Evolutionary conservation across 345 rosid genomes (phyloP).

Genomic region (Populus alba): DNA sequence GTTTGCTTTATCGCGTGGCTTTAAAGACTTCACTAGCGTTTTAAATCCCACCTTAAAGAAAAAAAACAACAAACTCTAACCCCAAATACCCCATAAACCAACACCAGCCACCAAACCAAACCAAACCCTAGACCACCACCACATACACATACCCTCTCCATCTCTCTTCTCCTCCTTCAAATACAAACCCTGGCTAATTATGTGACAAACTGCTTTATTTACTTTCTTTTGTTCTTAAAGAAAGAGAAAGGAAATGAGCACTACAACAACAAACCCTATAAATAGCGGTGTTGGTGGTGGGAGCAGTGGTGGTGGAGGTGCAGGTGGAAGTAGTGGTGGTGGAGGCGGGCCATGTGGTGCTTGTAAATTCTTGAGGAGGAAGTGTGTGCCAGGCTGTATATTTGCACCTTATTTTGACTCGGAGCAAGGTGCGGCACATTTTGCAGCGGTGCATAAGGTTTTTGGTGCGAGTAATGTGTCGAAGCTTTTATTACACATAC

Average conservation of each 20-base stretch:
- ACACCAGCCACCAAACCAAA: slow-evolving; percentile 17
- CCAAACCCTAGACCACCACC: slow-evolving; percentile 41
- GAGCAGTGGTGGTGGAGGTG: slow-evolving; percentile 27
- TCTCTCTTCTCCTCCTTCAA: background rate
- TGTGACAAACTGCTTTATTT: background rate
- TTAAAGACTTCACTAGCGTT: slow-evolving; percentile 64
- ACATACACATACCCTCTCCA: background rate
- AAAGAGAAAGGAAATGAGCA: slow-evolving; percentile 38
- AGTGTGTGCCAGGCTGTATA: slow-evolving; percentile 33
- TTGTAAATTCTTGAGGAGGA: slow-evolving; percentile 35
- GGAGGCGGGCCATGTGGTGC: slow-evolving; percentile 34
- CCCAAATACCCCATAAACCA: slow-evolving; percentile 18
- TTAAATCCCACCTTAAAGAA: slow-evolving; percentile 29
- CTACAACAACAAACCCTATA: slow-evolving; percentile 37
- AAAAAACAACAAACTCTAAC: background rate
- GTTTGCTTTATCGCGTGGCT: slow-evolving; percentile 92
- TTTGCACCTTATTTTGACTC: slow-evolving; percentile 39
- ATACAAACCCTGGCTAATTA: slow-evolving; percentile 11
- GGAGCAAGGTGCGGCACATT: slow-evolving; percentile 36
- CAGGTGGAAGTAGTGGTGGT: background rate
- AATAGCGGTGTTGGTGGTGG: slow-evolving; percentile 39
- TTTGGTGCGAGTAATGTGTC: slow-evolving; percentile 37
- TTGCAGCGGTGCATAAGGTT: slow-evolving; percentile 37
- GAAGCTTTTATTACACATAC: slow-evolving; percentile 29
- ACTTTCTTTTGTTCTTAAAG: background rate